These are phyloP conservation scores for Discostella stelligera DNA, from an alignment of 352 stramenopile genomes.

Conservation along the genomic window DNA sequence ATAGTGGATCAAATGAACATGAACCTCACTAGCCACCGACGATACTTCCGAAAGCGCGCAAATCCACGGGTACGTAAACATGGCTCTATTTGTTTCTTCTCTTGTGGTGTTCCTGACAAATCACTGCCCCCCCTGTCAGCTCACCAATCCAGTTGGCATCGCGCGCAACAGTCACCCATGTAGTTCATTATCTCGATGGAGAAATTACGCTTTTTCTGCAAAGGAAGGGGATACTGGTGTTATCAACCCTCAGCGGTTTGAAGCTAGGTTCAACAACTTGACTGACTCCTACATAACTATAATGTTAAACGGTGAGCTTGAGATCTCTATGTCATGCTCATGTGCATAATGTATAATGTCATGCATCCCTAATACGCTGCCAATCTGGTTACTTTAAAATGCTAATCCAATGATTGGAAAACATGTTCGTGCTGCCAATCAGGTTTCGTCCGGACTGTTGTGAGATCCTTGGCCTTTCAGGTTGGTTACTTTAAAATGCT, in stretches of 20 bases:
- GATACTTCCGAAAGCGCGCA: constrained; percentile 51
- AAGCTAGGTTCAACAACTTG: constrained; percentile 26
- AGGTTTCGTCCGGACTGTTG: constrained; percentile 44
- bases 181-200: constrained; percentile 42
- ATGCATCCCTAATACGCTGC: background rate
- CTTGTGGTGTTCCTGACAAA: constrained; percentile 8
- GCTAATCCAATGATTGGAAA: no score
- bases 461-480: constrained; percentile 30
- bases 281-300: constrained; percentile 46
- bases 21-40: constrained; percentile 54
- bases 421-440: no score
- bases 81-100: background rate
- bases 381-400: background rate
- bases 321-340: background rate
- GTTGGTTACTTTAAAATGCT: no score
- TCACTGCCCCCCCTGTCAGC: constrained; percentile 18
- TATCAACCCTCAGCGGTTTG: constrained; percentile 20
- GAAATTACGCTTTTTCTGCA: constrained; percentile 51
- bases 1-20: constrained; percentile 51
- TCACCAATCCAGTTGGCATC: constrained; percentile 39
- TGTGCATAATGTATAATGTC: background rate
- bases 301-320: constrained; percentile 41
- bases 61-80: constrained; percentile 48
- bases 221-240: constrained; percentile 47
- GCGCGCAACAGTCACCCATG: constrained; percentile 52